Base-by-base conservation (phyloP, 192 early-diverging fungal genomes). In the Rhizoclosmatium globosum region DNA sequence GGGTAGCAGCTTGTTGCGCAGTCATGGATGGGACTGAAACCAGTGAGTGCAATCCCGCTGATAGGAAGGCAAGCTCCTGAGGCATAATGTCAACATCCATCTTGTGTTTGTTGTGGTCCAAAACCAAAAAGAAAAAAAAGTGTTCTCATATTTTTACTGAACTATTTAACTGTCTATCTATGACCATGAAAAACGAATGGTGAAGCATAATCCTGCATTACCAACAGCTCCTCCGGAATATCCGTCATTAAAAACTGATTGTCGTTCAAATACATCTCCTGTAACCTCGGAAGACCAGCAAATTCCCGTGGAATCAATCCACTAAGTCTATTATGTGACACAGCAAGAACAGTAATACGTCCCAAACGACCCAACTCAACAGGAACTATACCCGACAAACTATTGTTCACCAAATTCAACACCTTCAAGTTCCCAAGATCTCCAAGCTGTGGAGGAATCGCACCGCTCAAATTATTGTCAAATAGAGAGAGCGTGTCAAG, bases 61-160 rank as follows among this genome's bases (percentile, higher is more conserved):
- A 11, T n/a, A 74, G 17, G 7, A 44, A 15, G 17, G 73, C n/a
- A 9, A 74, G 43, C 73, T 74, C 9, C 13, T 9, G 39, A 39
- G n/a, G 38, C 7, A 47, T 39, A 7, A 64, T 6, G 38, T 64
- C 59, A 45, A 74, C 39, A 11, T 74, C 59, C 73, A 74, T 74
- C n/a, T 56, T 56, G 46, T 71, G 47, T 9, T 9, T 13, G 2
- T 39, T 13, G 67, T 9, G 17, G 38, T 17, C 21, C 7, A 45
- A 42, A 64, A 41, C 11, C 11, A 56, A 47, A 68, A 47, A 68
- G 45, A 68, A 47, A 46, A 44, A 68, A 47, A 4, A 68, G 45
- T 19, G 66, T 13, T 31, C 62, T 2, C 62, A 15, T 9, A 9
- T n/a, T n/a, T n/a, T 56, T 56, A n/a, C 11, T n/a, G 11, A 9